Base-by-base conservation (phyloP, 2,329 filamentous ascomycete species). In the Calonectria pseudoturangicola region DNA sequence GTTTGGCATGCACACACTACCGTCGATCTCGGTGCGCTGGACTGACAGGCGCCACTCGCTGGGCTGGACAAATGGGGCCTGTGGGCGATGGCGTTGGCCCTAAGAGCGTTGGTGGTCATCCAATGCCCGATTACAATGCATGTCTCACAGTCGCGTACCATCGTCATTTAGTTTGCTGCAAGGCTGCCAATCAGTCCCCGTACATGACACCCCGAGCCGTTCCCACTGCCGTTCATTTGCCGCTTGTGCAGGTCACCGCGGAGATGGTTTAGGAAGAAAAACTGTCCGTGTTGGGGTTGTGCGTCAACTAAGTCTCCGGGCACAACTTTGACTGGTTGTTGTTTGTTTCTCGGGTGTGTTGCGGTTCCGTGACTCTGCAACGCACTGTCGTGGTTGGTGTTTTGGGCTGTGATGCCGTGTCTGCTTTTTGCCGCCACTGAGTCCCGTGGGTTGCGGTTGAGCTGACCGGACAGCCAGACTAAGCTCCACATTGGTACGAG, bases 21-120 rank as follows among this genome's bases (percentile, higher is more conserved):
- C 74, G 68, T 58, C 28, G 66, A 50, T n/a, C 27, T 51, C 68
- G 71, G 74, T 78, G 67, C 72, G 73, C 74, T 75, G 63, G 70
- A 70, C 28, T 62, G 41, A 33, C n/a, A 25, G 54, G 43, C 58
- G 65, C 68, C 70, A 71, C 66, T 71, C 50, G 43, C 75, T 75
- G 72, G 77, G 76, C 77, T 79, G 77, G 78, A 67, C 66, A 41
- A 33, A 56, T 33, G 58, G 58, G 62, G 62, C 45, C 45, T 36
- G 45, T 50, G 41, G 30, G 28, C n/a, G 13, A 65, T 36, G 28
- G 30, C 62, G 13, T 12, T 41, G 21, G 54, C 33, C 21, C 21
- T 25, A 36, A 60, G 54, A 36, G 54, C 36, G 33, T 16, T 60
- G 2, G 36, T 18, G 36, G 54, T 27, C 36, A 41, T 36, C 7